Percentiles rank a stretch among this genome's conserved stretches.
phyloP scores from a whole-genome alignment of 345 rosid species.

The Geranium brycei region DNA sequence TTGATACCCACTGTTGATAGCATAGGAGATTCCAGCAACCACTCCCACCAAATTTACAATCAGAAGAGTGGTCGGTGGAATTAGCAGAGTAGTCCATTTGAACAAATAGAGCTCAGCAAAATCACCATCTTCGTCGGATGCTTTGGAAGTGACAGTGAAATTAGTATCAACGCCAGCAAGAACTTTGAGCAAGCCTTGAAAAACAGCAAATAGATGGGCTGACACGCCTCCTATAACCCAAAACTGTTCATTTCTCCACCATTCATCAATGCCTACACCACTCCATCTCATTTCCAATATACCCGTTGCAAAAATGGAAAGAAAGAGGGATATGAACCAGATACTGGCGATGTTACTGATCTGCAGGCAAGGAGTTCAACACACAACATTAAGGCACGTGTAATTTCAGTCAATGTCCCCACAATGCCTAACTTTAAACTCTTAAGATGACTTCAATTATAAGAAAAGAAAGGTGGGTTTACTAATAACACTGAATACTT shows the following conservation, averaged over 20 bases:
- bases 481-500: too few relatives aligned
- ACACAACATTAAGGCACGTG: background rate
- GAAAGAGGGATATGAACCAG: constrained; percentile 26
- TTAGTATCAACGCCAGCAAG: constrained; percentile 22
- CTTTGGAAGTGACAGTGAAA: constrained; percentile 20
- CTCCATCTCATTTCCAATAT: constrained; percentile 41
- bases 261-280: constrained; percentile 28
- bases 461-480: too few relatives aligned
- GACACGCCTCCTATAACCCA: constrained; percentile 8
- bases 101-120: constrained; percentile 24
- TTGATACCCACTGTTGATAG: too few relatives aligned
- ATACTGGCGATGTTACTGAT: constrained; percentile 24
- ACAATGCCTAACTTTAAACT: too few relatives aligned
- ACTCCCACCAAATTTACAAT: constrained; percentile 29
- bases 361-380: constrained; percentile 13
- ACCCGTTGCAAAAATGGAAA: constrained; percentile 30
- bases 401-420: constrained; percentile 1
- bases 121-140: constrained; percentile 19
- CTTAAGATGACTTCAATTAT: too few relatives aligned
- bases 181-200: constrained; percentile 29
- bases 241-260: constrained; percentile 45
- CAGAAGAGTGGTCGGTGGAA: constrained; percentile 32
- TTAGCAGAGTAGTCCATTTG: constrained; percentile 36
- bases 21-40: constrained; percentile 14
- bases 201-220: constrained; percentile 29